Percentiles rank a stretch among this genome's conserved stretches.
phyloP scores from a whole-genome alignment of 306 rosid species.

The Mimosa bimucronata region DNA sequence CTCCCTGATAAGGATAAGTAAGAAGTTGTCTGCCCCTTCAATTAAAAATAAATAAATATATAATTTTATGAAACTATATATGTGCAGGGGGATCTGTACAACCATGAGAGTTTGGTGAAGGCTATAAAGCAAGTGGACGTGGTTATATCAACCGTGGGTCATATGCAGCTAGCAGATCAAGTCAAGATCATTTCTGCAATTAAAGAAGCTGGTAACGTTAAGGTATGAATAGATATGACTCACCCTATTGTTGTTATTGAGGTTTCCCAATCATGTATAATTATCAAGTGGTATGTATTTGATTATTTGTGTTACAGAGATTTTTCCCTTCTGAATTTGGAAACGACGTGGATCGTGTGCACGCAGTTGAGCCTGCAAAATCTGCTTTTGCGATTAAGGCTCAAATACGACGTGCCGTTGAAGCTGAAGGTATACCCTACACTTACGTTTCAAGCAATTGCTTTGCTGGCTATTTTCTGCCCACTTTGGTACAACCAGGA shows the following conservation, averaged over 20 bases:
- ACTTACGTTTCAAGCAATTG: slow-evolving; percentile 67
- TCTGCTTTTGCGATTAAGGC: slow-evolving; percentile 59
- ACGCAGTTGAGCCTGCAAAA: slow-evolving; percentile 94
- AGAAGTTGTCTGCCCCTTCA: too few species aligned
- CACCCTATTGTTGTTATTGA: not conserved
- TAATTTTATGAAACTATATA: too few species aligned
- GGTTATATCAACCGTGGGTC: slow-evolving; percentile 81
- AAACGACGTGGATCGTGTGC: slow-evolving; percentile 72
- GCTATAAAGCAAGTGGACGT: slow-evolving; percentile 82
- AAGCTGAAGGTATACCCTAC: slow-evolving; percentile 76
- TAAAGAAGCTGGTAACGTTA: slow-evolving; percentile 80
- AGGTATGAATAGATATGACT: slow-evolving; percentile 45
- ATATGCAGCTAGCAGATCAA: slow-evolving; percentile 67
- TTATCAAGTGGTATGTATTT: not conserved
- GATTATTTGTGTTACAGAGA: slow-evolving; percentile 51
- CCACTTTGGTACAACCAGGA: slow-evolving; percentile 74
- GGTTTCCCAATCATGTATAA: not conserved
- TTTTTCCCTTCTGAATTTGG: slow-evolving; percentile 95
- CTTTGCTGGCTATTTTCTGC: slow-evolving; percentile 76
- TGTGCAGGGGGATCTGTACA: slow-evolving; percentile 73
- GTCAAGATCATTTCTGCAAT: slow-evolving; percentile 84
- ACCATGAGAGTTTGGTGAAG: slow-evolving; percentile 76
- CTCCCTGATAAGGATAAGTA: too few species aligned
- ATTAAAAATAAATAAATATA: too few species aligned
- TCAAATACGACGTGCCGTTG: slow-evolving; percentile 64